Evolutionary conservation across 306 rosid genomes (phyloP), one percentile per base, ranked within the genome.

Genomic region (Parietaria judaica): DNA sequence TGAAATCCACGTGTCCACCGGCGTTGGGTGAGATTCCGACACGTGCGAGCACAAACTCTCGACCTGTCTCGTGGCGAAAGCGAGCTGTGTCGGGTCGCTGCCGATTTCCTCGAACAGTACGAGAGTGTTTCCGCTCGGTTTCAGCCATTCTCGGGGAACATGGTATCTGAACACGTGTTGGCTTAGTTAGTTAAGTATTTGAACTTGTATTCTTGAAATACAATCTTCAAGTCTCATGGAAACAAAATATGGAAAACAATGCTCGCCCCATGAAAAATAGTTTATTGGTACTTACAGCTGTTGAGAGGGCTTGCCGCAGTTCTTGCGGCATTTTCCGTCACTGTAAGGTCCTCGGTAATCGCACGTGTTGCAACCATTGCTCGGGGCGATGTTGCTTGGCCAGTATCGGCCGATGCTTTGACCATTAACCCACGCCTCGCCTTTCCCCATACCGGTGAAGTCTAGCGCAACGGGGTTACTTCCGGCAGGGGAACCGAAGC

Each of bases 401-500:
- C 98, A 92, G 69, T 80, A 92, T 51, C 96, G 86, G 3, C 96
- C 98, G 17, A 92, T 92, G 82, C 98, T 88, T 54, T 92, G 88
- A 54, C 98, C 98, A 34, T 92, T 92, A 69, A 92, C 87, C 98
- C 98, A 92, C 16, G 96, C 96, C 77, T 82, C 95, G 1, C 98
- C 98, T 69, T 92, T 92, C 49, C 96, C 98, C 92, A 88, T 61
- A 52, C 96, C 96, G 11, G 79, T 80, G 74, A 92, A 86, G 82
- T 92, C 96, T 68, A 92, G 51, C 39, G 95, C 95, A 68, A 92
- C 88, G 36, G 96, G 96, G 49, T 80, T 75, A 65, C 60, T 77
- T 51, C 96, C 92, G 50, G 78, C 66, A 56, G 96, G 95, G 39
- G 89, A 70, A 58, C 37, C 76, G 51, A 91, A 85, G 56, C 67